These are phyloP conservation scores for Naganishia albida DNA, from an alignment of 1,284 basidiomycete genomes.

Conservation along the genomic window DNA sequence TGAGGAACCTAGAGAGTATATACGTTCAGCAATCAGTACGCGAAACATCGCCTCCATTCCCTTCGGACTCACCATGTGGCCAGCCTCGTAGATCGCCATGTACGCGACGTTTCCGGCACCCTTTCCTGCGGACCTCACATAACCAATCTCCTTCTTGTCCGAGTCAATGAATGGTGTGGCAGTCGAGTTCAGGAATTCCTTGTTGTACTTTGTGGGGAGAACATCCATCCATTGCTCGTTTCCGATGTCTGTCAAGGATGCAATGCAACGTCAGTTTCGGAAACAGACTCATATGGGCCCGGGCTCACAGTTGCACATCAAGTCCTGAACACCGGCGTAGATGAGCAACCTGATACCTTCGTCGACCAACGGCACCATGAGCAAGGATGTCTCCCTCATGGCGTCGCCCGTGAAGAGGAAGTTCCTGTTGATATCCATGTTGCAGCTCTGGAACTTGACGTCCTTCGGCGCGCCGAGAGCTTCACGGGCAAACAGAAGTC, in stretches of 20 bases:
- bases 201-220: constrained; percentile 60
- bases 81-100: constrained; percentile 69
- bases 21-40: constrained; percentile 16
- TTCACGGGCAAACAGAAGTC: constrained; percentile 12
- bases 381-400: constrained; percentile 71
- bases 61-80: constrained; percentile 66
- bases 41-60: neutral
- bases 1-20: constrained; percentile 61
- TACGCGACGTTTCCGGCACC: constrained; percentile 75
- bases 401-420: constrained; percentile 68
- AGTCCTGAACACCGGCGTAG: constrained; percentile 83
- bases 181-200: constrained; percentile 63
- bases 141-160: constrained; percentile 46
- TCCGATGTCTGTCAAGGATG: constrained; percentile 36
- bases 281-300: neutral
- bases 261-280: neutral
- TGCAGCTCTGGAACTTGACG: constrained; percentile 64
- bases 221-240: constrained; percentile 45
- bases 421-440: constrained; percentile 58
- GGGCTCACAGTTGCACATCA: constrained; percentile 69
- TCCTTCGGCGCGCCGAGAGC: constrained; percentile 68
- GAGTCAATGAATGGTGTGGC: constrained; percentile 60
- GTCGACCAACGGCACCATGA: constrained; percentile 73
- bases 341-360: constrained; percentile 74
- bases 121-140: constrained; percentile 60